Conservation (phyloP, 306 rosid genomes). For the Prunus fruticosa region DNA sequence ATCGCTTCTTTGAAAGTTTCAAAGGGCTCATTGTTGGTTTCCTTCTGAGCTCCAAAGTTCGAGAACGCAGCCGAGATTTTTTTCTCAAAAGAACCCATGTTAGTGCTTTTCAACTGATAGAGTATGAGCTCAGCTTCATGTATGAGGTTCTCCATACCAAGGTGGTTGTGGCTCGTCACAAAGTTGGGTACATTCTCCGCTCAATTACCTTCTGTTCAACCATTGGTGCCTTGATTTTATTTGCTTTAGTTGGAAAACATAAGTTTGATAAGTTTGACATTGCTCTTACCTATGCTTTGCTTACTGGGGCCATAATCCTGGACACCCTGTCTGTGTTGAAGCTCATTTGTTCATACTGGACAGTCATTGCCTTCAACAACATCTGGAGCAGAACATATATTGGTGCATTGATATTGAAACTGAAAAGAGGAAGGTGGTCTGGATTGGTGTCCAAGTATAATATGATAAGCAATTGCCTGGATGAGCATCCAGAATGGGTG, state of each 20-base stretch:
- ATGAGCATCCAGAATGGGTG: conserved; percentile 6
- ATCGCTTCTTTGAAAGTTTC: conserved; percentile 12
- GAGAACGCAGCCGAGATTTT: conserved; percentile 2
- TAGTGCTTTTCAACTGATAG: conserved; percentile 16
- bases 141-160: conserved; percentile 36
- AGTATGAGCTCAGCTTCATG: conserved; percentile 26
- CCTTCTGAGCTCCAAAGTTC: conserved; percentile 14
- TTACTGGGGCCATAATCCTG: conserved; percentile 9
- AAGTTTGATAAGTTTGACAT: background rate
- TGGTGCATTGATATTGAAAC: background rate
- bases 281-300: conserved; percentile 13
- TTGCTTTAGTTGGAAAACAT: background rate
- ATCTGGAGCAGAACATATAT: background rate
- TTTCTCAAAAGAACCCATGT: background rate
- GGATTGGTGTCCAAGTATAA: conserved; percentile 20
- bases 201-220: background rate
- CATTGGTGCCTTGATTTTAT: background rate
- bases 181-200: conserved; percentile 12
- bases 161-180: background rate
- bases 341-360: conserved; percentile 16
- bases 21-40: conserved; percentile 33
- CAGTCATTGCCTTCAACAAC: background rate
- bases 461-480: conserved; percentile 16
- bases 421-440: conserved; percentile 15
- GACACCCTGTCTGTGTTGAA: background rate